Percentiles rank a stretch among this genome's conserved stretches.
Evolutionary conservation across 2,329 filamentous ascomycete species (phyloP).

Genomic region (Stagonosporopsis chrysanthemi): DNA sequence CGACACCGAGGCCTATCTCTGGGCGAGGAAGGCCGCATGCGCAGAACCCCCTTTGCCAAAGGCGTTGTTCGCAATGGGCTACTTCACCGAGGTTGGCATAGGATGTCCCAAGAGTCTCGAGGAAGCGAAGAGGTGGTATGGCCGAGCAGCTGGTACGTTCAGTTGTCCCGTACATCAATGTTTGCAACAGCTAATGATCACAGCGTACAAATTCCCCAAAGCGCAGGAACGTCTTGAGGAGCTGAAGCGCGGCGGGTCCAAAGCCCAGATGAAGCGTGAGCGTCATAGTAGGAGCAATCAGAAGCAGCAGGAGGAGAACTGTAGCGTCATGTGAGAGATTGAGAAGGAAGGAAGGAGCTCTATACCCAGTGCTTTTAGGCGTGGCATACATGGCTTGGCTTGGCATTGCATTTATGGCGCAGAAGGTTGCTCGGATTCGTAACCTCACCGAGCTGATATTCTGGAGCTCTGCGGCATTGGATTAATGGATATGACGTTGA

Average conservation of each 20-base stretch:
- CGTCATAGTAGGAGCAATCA: slow-evolving; percentile 82
- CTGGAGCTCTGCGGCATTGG: neutral
- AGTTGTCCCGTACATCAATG: neutral
- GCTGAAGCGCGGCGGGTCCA: slow-evolving; percentile 79
- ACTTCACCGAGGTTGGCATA: slow-evolving; percentile 95
- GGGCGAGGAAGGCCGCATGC: slow-evolving; percentile 91
- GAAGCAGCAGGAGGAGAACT: slow-evolving; percentile 88
- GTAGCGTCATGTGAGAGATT: slow-evolving; percentile 73
- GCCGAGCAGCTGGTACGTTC: slow-evolving; percentile 88
- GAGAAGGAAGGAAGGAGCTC: neutral
- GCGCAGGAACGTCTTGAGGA: slow-evolving; percentile 92
- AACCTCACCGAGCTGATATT: neutral
- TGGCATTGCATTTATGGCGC: neutral
- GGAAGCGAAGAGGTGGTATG: slow-evolving; percentile 98
- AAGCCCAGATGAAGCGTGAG: slow-evolving; percentile 75
- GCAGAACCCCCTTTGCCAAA: slow-evolving; percentile 80
- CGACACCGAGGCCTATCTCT: slow-evolving; percentile 95
- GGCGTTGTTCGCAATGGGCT: slow-evolving; percentile 97
- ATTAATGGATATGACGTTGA: neutral
- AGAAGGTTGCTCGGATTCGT: neutral
- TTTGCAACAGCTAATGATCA: slow-evolving; percentile 20
- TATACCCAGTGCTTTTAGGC: slow-evolving; percentile 1
- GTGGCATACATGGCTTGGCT: no score
- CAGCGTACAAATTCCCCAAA: slow-evolving; percentile 93
- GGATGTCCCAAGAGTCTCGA: slow-evolving; percentile 85